Evolutionary conservation across 108 stramenopile species (phyloP), one percentile per base, ranked within the genome.

Genomic region (Cyclotella sp.): DNA sequence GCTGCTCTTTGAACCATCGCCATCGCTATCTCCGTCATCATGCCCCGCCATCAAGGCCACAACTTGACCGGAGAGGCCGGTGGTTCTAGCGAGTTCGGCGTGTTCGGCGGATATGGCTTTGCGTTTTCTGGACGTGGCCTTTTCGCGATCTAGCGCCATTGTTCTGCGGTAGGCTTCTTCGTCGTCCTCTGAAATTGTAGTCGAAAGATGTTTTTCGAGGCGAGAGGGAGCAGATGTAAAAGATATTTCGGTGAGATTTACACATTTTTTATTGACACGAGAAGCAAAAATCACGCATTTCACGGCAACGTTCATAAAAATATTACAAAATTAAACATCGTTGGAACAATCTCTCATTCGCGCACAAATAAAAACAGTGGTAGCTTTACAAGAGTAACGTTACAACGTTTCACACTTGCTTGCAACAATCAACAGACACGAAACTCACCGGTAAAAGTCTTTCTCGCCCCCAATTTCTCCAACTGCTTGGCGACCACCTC

Each of bases 51-150:
- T 86, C 4, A 86, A 60, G 1, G 85, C 85, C 15, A 86, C 85
- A 11, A 86, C 85, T 15, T 86, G 85, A 3, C 85, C 85, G 21
- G 83, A 76, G 34, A 86, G 61, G 16, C 86, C 86, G 22, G 83
- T 86, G 9, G 79, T 70, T 42, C 75, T 51, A 12, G 80, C 79
- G 0, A 84, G 61, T 73, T 86, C 83, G 5, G 68, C 79, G 15
- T 86, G 83, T 55, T 86, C 83, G 11, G 75, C 76, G 40, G 79
- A 77, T 10, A 84, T 54, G 18, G 76, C 66, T 64, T 86, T 86
- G 22, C 79, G 70, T 68, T 79, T 86, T 73, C 72, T 86, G 26
- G 43, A 57, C 16, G 70, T 41, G 41, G 77, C 72, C 47, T 51
- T 57, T 44, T 86, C 86, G 46, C 82, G 46, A 53, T 86, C 86